Conservation (phyloP, 805 yeast genomes). For the Kazachstania psychrophila region DNA sequence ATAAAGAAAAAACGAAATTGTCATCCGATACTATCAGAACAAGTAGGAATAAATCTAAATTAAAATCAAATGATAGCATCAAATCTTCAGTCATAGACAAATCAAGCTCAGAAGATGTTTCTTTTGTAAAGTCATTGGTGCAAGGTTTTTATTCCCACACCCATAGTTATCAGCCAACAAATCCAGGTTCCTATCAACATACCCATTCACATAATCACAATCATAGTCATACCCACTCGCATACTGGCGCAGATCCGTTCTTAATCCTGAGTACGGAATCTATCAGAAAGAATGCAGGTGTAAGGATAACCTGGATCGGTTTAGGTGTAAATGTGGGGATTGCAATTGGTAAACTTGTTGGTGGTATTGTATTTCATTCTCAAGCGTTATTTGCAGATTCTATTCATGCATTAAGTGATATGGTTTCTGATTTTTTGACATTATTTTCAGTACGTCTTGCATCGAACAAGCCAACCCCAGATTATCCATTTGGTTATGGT, state of each 20-base stretch:
- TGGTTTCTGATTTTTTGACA: constrained; percentile 82
- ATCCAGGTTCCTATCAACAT: neutral
- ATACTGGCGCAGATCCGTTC: constrained; percentile 22
- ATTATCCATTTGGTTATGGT: constrained; percentile 84
- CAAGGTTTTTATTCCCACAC: constrained; percentile 8
- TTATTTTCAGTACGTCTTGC: constrained; percentile 80
- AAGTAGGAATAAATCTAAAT: too few species aligned
- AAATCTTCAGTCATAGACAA: too few species aligned
- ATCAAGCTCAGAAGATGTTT: neutral
- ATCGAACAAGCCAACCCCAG: constrained; percentile 43
- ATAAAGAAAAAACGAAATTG: too few species aligned
- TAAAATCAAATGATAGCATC: too few species aligned
- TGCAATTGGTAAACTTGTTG: constrained; percentile 76
- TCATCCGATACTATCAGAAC: too few species aligned
- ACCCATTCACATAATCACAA: neutral
- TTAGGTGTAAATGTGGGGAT: constrained; percentile 68
- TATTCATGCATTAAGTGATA: constrained; percentile 82
- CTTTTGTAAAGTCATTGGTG: constrained; percentile 5
- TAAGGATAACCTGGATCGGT: constrained; percentile 85
- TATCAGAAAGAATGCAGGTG: constrained; percentile 63
- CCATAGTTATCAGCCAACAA: constrained; percentile 3
- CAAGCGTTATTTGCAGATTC: constrained; percentile 93
- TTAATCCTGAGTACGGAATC: constrained; percentile 35
- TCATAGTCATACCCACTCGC: constrained; percentile 16
- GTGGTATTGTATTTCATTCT: constrained; percentile 87